Conservation (phyloP, 2,329 filamentous ascomycete genomes). For the Dothideomycetidae sp. region DNA sequence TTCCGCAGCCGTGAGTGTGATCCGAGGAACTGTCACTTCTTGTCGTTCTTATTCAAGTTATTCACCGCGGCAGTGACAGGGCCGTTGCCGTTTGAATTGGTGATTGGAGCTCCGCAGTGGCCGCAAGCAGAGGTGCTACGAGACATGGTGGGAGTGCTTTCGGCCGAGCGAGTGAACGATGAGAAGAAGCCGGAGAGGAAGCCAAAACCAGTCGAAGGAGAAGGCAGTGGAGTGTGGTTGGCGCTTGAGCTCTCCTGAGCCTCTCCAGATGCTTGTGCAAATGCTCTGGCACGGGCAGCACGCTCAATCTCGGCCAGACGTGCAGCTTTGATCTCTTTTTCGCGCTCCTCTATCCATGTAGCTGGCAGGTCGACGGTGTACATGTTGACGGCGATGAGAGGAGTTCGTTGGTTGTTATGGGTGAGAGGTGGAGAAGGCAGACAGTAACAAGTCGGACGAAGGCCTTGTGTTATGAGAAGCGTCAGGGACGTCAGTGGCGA, state of each 20-base stretch:
- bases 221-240: constrained; percentile 9
- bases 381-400: constrained; percentile 14
- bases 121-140: constrained; percentile 9
- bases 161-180: constrained; percentile 8
- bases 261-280: constrained; percentile 3
- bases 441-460: background rate
- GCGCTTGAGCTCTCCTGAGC: constrained; percentile 2
- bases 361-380: constrained; percentile 22
- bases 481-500: background rate
- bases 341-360: constrained; percentile 21
- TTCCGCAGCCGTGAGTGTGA: too few species aligned
- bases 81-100: background rate
- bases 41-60: background rate
- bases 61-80: background rate
- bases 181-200: constrained; percentile 9
- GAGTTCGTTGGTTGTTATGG: background rate
- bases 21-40: too few species aligned
- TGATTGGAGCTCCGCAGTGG: constrained; percentile 1
- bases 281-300: constrained; percentile 4
- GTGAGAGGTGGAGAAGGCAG: background rate
- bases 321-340: constrained; percentile 8
- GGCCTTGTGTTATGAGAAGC: background rate
- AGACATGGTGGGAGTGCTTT: constrained; percentile 5
- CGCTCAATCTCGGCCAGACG: constrained; percentile 7
- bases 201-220: constrained; percentile 1